Evolutionary conservation across 108 stramenopile species (phyloP).

Genomic region (Stephanodiscus minutulus): DNA sequence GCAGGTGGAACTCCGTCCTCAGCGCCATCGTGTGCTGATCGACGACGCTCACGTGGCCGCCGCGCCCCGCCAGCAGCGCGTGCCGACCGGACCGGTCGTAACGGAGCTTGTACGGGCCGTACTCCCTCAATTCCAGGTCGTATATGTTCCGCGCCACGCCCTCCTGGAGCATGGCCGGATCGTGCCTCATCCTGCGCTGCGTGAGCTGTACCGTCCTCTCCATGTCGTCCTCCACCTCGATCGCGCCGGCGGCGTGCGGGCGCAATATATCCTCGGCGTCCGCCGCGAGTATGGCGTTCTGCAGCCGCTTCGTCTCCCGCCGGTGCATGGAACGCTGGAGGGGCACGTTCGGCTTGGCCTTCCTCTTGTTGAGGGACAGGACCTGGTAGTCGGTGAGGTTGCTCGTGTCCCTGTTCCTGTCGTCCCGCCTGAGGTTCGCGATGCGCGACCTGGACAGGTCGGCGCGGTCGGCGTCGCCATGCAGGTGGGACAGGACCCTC

Average conservation of each 20-base stretch:
- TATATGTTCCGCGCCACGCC: constrained; percentile 73
- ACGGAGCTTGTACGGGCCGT: constrained; percentile 68
- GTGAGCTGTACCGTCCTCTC: constrained; percentile 71
- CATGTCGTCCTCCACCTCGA: constrained; percentile 81
- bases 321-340: constrained; percentile 29
- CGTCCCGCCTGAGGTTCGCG: constrained; percentile 27
- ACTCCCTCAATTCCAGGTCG: constrained; percentile 62
- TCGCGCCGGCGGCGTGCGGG: constrained; percentile 62
- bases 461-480: constrained; percentile 17
- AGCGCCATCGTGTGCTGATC: constrained; percentile 71
- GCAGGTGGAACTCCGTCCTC: constrained; percentile 78
- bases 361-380: constrained; percentile 19
- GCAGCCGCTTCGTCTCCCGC: constrained; percentile 56
- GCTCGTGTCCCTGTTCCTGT: constrained; percentile 12
- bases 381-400: constrained; percentile 7
- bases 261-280: constrained; percentile 77
- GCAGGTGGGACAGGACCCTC: constrained; percentile 27
- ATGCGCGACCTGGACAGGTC: constrained; percentile 25
- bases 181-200: constrained; percentile 61
- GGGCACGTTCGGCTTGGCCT: constrained; percentile 16
- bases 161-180: constrained; percentile 55
- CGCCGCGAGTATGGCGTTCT: constrained; percentile 75
- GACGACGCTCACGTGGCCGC: constrained; percentile 85
- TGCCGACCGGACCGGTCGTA: constrained; percentile 85
- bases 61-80: constrained; percentile 49